Base-by-base conservation (phyloP, 352 stramenopile genomes). In the Pythium sp. region DNA sequence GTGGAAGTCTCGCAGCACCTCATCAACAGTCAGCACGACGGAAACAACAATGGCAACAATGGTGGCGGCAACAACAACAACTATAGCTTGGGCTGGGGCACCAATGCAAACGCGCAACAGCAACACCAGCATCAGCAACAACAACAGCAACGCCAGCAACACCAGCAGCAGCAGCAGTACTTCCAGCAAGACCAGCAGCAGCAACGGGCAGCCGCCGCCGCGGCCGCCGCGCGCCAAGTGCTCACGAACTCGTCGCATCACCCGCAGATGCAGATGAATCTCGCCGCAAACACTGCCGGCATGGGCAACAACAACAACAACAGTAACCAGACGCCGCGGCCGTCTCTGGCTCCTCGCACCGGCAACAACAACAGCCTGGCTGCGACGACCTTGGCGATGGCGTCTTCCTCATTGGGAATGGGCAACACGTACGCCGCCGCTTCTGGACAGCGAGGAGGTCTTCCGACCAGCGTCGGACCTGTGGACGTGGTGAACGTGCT, bases 1-100 rank as follows among this genome's bases (percentile, higher is more conserved):
- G 87, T 94, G 34, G 84, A 90, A 51, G 86, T 94, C 24, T 90
- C 87, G 8, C 84, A 95, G 49, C 78, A 89, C 67, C 69, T 80
- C 3, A 62, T 64, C 26, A 65, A 59, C 54, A 72, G 76, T 60
- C 62, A 65, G 55, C 69, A 65, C 62, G 62, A 60, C 41, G 67
- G 58, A 30, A 71, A 43, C 64, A 71, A 43, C 64, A 79, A 28
- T 68, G 68, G 5, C 64, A 66, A 28, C 66, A 76, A 26, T 60
- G 46, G 20, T 47, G 32, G 30, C 11, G 8, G 7, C 11, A 15
- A 28, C 46, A 65, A 38, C 64, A 74, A 55, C 56, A 76, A 43
- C 28, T 65, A 55, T 62, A 51, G 62, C 3, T 43, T 59, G 54
- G 36, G 24, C 0, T 68, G 62, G 62, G 62, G 62, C 46, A 26